Base-by-base conservation (phyloP, 768 basidiomycete species). In the Boletus subcaerulescens region DNA sequence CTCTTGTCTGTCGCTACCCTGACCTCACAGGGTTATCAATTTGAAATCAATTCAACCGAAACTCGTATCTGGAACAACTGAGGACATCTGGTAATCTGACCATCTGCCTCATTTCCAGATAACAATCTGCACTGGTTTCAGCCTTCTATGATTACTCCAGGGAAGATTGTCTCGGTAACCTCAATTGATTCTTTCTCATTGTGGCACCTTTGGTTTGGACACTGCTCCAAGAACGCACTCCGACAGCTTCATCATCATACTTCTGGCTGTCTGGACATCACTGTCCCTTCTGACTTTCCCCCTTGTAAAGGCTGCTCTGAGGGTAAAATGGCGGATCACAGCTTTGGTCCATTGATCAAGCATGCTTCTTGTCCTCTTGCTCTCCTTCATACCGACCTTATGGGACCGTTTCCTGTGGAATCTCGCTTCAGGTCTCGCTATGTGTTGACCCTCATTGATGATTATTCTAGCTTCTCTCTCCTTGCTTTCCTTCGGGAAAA, bases 391-490 rank as follows among this genome's bases (percentile, higher is more conserved):
- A 39, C n/a, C 1, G n/a, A 39, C 2, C n/a, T 39, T 2, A 17
- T 39, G 38, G n/a, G 14, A 10, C 38, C 38, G 0, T 18, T 18
- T 2, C 38, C 33, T 13, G 33, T 35, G 4, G 33, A 39, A 2
- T 39, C 38, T 1, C 15, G n/a, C 6, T 39, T 2, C 5, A 6
- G 3, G 0, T 8, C 15, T 4, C 0, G 9, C 0, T 39, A 18
- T 8, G 14, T 39, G 1, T 1, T 39, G 0, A 39, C 38, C 6
- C 9, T 39, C 8, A 7, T 39, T 39, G 38, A 39, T 6, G 7
- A 39, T n/a, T 18, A 1, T 39, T 39, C n/a, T 0, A 1, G 15
- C 38, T 39, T 39, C 10, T 0, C n/a, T 1, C 38, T 17, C 14
- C 17, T 39, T n/a, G 7, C 38, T n/a, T 39, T 39, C n/a, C 38